These are phyloP conservation scores for Gamarada debralockiae DNA, from an alignment of 495 filamentous ascomycete species.

Conservation along the genomic window DNA sequence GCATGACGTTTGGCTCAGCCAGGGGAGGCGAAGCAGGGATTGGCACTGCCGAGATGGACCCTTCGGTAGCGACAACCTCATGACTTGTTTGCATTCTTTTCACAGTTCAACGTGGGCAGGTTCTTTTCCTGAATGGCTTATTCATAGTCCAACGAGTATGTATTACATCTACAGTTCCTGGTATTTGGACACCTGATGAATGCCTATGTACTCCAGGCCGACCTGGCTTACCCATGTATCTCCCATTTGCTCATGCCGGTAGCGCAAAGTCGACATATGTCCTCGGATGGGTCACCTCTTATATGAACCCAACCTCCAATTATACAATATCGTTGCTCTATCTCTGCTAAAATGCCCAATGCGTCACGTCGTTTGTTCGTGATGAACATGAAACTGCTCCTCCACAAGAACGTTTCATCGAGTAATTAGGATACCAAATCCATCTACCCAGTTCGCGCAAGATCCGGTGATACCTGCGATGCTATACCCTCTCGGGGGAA, in stretches of 20 bases:
- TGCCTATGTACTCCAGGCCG: neutral
- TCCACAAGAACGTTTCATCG: slow-evolving; percentile 37
- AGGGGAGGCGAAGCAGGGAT: neutral
- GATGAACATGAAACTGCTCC: neutral
- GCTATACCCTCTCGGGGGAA: slow-evolving; percentile 85
- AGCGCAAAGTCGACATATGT: neutral
- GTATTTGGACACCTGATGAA: too few species aligned
- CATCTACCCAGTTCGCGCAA: slow-evolving; percentile 79
- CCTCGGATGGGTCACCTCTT: neutral
- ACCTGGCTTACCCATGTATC: neutral
- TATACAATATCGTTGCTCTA: slow-evolving; percentile 1
- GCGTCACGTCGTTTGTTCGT: neutral
- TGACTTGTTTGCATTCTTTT: too few species aligned
- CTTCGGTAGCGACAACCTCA: too few species aligned
- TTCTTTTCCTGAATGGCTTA: too few species aligned
- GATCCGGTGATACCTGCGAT: slow-evolving; percentile 86
- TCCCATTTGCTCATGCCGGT: neutral
- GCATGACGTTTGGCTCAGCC: neutral
- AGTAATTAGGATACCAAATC: slow-evolving; percentile 82
- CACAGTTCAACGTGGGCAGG: too few species aligned
- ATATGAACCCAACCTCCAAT: slow-evolving; percentile 4
- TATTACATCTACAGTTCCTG: too few species aligned
- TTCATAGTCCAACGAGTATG: too few species aligned
- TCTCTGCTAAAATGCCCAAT: neutral
- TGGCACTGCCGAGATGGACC: neutral